These are phyloP conservation scores for Syzygium aqueum DNA, from an alignment of 345 rosid species.

Conservation along the genomic window DNA sequence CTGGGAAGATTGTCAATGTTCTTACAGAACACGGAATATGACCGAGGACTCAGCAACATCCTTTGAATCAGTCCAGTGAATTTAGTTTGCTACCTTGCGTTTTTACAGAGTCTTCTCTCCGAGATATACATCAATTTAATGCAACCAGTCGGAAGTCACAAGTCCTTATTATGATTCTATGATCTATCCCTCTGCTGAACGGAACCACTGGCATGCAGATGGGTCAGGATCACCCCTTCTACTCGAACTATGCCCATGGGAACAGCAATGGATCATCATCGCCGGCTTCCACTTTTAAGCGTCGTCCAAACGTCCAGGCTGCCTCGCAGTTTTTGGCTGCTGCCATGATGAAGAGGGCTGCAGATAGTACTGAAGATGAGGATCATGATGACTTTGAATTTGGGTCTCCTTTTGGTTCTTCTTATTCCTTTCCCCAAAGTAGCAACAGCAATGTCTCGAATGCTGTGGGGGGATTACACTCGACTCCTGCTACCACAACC, in stretches of 20 bases:
- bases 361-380: neutral
- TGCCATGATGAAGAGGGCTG: neutral
- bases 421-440: neutral
- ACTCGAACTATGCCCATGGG: neutral
- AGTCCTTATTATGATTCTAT: neutral
- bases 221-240: neutral
- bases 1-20: neutral
- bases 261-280: neutral
- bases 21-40: neutral
- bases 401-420: neutral
- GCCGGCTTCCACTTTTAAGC: neutral
- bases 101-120: neutral
- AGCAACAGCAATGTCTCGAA: neutral
- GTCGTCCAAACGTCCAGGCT: neutral
- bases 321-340: neutral
- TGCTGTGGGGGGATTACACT: neutral
- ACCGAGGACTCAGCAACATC: neutral
- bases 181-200: neutral
- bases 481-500: neutral
- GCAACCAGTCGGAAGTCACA: neutral
- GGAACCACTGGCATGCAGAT: neutral
- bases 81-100: neutral
- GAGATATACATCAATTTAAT: neutral
- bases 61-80: neutral
- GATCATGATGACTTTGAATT: neutral